A percentile compares a stretch with the other conserved stretches of the same genome.
Evolutionary conservation across 805 yeast species (phyloP).

Genomic region (Debaryomyces maramus): DNA sequence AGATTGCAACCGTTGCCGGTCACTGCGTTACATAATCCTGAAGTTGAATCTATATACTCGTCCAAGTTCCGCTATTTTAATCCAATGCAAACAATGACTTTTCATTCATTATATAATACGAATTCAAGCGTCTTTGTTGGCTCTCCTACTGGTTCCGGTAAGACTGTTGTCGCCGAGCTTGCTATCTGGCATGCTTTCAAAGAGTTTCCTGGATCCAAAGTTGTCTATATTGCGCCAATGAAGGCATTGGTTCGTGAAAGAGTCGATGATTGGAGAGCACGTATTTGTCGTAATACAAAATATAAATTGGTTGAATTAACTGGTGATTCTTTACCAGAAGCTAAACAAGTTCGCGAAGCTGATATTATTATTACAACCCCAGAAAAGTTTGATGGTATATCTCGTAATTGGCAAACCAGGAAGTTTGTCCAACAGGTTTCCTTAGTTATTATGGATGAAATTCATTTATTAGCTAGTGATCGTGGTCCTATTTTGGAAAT

Average conservation of each 20-base stretch:
- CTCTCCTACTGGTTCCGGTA: slow-evolving; percentile 98
- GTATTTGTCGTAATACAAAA: slow-evolving; percentile 48
- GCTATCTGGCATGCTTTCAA: slow-evolving; percentile 97
- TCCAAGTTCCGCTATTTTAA: slow-evolving; percentile 80
- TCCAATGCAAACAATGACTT: slow-evolving; percentile 98
- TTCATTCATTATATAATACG: slow-evolving; percentile 81
- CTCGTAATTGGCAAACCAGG: slow-evolving; percentile 82
- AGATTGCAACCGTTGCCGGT: slow-evolving; percentile 84
- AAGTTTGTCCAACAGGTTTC: slow-evolving; percentile 74
- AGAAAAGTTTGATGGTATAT: slow-evolving; percentile 84
- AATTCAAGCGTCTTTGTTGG: slow-evolving; percentile 86
- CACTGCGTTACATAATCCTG: slow-evolving; percentile 68
- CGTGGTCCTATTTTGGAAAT: slow-evolving; percentile 85
- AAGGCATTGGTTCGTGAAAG: slow-evolving; percentile 82
- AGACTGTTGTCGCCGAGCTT: slow-evolving; percentile 93
- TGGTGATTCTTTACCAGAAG: slow-evolving; percentile 79
- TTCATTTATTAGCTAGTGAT: slow-evolving; percentile 79
- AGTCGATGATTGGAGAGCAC: slow-evolving; percentile 73
- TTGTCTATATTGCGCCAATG: slow-evolving; percentile 88
- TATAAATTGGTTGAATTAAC: slow-evolving; percentile 71
- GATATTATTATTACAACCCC: slow-evolving; percentile 82
- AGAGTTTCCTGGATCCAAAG: slow-evolving; percentile 74
- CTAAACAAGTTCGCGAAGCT: slow-evolving; percentile 62
- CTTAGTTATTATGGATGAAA: slow-evolving; percentile 81
- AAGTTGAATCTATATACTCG: slow-evolving; percentile 67